Base-by-base conservation (phyloP, 805 yeast species). In the Torulaspora gathmanii region DNA sequence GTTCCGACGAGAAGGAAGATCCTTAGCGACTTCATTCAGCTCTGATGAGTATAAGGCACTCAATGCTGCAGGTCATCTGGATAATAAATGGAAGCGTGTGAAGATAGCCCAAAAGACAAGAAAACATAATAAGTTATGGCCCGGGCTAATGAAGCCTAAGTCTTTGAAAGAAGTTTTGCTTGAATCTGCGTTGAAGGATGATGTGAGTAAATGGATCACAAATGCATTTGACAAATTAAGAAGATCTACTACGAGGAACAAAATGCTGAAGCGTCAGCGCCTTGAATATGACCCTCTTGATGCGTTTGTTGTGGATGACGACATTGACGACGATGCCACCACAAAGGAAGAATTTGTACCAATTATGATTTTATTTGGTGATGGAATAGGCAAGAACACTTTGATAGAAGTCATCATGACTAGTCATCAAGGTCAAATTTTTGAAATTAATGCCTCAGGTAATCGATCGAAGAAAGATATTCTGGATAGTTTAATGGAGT, bases 401-500 rank as follows among this genome's bases (percentile, higher is more conserved):
- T 65, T 89, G 0, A 71, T 91, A 0, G 77, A 85, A 52, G 78
- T 95, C 0, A 74, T 83, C 3, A 79, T 84, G 58, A 69, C 76
- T 8, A 80, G 78, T 36, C 52, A 82, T 8, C 69, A 71, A 15
- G 90, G 90, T 0, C 85, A 81, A 54, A 84, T 90, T 2, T 83
- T 85, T 60, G 98, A 91, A 60, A 71, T 90, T 23, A 87, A 86
- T 61, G 70, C 89, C 0, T 78, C 88, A n/a, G 82, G 79, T 53
- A 69, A 78, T 26, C 71, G 98, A 58, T 77, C 88, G 1, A 78
- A 83, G 38, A 84, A 79, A 59, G 91, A 86, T 49, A 73, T 91
- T 11, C 68, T 72, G 41, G 75, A 79, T 20, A 77, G 71, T 23
- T 70, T 91, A 30, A 80, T 75, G 39, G 97, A 95, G 56, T 75